These are phyloP conservation scores for Speleostelium caveatum DNA, from an alignment of 78 protist species.

Conservation along the genomic window DNA sequence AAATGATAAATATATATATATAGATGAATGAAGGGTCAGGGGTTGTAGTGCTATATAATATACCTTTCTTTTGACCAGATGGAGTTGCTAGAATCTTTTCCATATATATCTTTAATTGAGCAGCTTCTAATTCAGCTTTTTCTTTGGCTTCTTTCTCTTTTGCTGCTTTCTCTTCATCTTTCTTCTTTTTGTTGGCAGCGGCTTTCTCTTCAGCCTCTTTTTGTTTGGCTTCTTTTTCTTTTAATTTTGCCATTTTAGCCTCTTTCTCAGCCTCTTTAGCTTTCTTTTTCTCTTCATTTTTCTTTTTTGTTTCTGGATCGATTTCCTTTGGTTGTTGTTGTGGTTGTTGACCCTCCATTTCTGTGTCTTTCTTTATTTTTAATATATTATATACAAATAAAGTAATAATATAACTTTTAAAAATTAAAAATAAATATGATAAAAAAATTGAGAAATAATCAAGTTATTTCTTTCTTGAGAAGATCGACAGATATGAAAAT, in stretches of 20 bases:
- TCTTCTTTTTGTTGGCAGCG: constrained; percentile 54
- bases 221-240: constrained; percentile 71
- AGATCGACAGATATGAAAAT: no score
- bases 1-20: background rate
- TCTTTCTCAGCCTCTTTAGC: constrained; percentile 80
- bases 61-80: constrained; percentile 73
- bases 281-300: constrained; percentile 73
- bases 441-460: no score
- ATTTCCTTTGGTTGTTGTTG: constrained; percentile 35
- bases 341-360: background rate
- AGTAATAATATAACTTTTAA: background rate
- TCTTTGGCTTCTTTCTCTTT: constrained; percentile 60
- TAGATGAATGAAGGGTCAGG: background rate
- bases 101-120: constrained; percentile 18
- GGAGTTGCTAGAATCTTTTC: constrained; percentile 36
- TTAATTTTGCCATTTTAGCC: constrained; percentile 27
- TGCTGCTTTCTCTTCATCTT: constrained; percentile 38
- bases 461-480: background rate
- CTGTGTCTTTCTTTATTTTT: no score
- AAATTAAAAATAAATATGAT: no score
- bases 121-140: constrained; percentile 28
- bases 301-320: constrained; percentile 57
- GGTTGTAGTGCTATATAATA: background rate
- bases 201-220: constrained; percentile 50
- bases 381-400: background rate